Base-by-base conservation (phyloP, 345 rosid species). In the Ailanthus altissimus region DNA sequence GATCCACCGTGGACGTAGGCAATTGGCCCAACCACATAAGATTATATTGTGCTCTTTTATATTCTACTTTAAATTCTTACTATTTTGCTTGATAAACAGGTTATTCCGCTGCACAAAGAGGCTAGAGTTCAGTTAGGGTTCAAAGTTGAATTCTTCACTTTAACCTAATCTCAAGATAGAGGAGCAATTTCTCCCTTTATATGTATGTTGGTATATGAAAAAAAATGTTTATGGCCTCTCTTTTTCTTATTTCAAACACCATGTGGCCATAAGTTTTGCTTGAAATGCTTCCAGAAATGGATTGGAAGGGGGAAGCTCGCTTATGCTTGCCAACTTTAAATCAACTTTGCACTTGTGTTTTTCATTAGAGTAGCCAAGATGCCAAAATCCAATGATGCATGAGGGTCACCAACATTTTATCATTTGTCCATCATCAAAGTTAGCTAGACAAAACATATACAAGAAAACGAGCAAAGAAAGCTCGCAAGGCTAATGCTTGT, bases 251-350 rank as follows among this genome's bases (percentile, higher is more conserved):
- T 81, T 6, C 90, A 93, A 93, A 90, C 93, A 10, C 92, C 98
- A 4, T 93, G 97, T 25, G 98, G 97, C 3, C 98, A 92, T 76
- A 93, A 93, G 11, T 93, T 87, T 70, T 92, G 97, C 73, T 64
- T 93, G 3, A 88, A 81, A 46, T 93, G 98, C 74, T 93, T 93
- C 21, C 73, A 87, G 81, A 90, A 78, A 66, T 93, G 94, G 94
- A 72, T 81, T 15, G 84, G 77, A 5, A 83, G 88, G 75, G 79
- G 87, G 38, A 92, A 90, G 72, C 62, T 58, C 14, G 83, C 84
- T 0, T 90, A 95, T 42, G 86, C 75, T 13, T 68, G 54, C 9
- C 85, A 92, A 6, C 94, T 92, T 3, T 88, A 94, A 0, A 92
- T 93, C 43, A 92, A 93, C 75, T 72, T 84, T 1, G 43, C 85